phyloP scores from a whole-genome alignment of 2,329 filamentous ascomycete species.

The Botryosphaeria dothidea region DNA sequence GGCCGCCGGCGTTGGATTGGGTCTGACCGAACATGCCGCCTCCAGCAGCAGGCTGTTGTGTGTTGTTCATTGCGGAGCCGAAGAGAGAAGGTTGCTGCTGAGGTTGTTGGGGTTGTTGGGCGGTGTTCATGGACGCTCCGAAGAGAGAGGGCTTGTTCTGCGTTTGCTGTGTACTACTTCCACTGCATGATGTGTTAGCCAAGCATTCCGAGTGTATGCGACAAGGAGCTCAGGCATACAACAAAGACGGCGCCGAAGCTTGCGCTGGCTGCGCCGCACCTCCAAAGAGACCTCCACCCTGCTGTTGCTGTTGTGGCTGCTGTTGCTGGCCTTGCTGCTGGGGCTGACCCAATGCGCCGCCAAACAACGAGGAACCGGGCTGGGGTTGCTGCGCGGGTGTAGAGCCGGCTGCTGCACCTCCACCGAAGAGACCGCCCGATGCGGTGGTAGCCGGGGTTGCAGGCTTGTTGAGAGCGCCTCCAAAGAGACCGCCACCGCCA shows the following conservation, averaged over 20 bases:
- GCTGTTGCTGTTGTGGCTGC: slow-evolving; percentile 21
- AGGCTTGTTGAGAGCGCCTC: slow-evolving; percentile 35
- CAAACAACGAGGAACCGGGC: slow-evolving; percentile 34
- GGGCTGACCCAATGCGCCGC: slow-evolving; percentile 34
- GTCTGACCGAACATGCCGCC: slow-evolving; percentile 12
- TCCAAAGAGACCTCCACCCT: slow-evolving; percentile 37
- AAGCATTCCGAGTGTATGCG: slow-evolving; percentile 26
- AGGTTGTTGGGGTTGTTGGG: slow-evolving; percentile 15
- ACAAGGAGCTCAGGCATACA: slow-evolving; percentile 39
- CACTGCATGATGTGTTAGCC: slow-evolving; percentile 35
- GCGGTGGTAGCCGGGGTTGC: slow-evolving; percentile 26
- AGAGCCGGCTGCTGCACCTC: slow-evolving; percentile 29
- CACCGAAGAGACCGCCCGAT: slow-evolving; percentile 35
- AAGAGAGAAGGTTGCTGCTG: slow-evolving; percentile 36
- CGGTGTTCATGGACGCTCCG: slow-evolving; percentile 28
- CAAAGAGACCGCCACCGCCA: slow-evolving; percentile 35
- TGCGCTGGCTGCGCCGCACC: slow-evolving; percentile 27
- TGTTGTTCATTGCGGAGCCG: slow-evolving; percentile 33
- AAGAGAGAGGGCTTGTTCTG: slow-evolving; percentile 36
- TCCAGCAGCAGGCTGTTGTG: slow-evolving; percentile 16
- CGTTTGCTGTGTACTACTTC: slow-evolving; percentile 32
- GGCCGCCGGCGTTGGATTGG: background rate
- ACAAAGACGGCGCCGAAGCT: slow-evolving; percentile 35
- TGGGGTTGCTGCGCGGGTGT: slow-evolving; percentile 21
- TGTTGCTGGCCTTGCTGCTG: slow-evolving; percentile 28